Percentiles rank a stretch among this genome's conserved stretches.
Conservation (phyloP, 768 basidiomycete species). For the Cyclocybe cylindracea region DNA sequence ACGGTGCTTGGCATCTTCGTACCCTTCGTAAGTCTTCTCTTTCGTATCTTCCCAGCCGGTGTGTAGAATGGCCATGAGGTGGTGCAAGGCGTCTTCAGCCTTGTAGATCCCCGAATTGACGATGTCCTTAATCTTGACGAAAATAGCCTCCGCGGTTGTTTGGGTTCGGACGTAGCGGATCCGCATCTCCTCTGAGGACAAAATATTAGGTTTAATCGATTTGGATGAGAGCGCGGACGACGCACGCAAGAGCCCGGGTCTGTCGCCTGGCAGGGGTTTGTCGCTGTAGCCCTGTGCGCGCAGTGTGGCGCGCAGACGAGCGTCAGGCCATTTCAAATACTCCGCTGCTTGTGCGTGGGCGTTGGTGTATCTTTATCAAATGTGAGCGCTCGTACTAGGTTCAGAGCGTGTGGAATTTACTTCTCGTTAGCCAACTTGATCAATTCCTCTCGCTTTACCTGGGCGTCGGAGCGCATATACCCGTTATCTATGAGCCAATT, state of each 20-base stretch:
- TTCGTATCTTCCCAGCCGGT: conserved; percentile 35
- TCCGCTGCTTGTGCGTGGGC: conserved; percentile 42
- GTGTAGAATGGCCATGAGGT: conserved; percentile 45
- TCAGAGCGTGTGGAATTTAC: conserved; percentile 33
- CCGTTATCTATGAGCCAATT: conserved; percentile 76
- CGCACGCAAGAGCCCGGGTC: conserved; percentile 80
- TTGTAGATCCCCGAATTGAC: conserved; percentile 68
- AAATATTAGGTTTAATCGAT: background rate
- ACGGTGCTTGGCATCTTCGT: conserved; percentile 20
- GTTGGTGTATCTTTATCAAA: conserved; percentile 51
- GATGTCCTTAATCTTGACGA: conserved; percentile 63
- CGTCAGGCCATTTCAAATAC: conserved; percentile 92
- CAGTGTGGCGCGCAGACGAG: conserved; percentile 87
- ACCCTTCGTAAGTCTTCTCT: conserved; percentile 27
- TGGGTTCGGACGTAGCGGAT: conserved; percentile 77
- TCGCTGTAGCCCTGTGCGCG: conserved; percentile 76
- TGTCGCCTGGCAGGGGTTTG: conserved; percentile 57
- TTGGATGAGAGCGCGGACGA: conserved; percentile 8
- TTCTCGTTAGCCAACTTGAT: conserved; percentile 71
- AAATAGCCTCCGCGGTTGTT: conserved; percentile 55
- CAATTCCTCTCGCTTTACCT: conserved; percentile 75
- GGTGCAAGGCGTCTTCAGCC: conserved; percentile 74
- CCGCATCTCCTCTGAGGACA: conserved; percentile 65
- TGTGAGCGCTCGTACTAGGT: background rate
- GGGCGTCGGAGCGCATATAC: conserved; percentile 58